Evolutionary conservation across 768 basidiomycete genomes (phyloP), one percentile per base, ranked within the genome.

Genomic region (Exidia glandulosa): DNA sequence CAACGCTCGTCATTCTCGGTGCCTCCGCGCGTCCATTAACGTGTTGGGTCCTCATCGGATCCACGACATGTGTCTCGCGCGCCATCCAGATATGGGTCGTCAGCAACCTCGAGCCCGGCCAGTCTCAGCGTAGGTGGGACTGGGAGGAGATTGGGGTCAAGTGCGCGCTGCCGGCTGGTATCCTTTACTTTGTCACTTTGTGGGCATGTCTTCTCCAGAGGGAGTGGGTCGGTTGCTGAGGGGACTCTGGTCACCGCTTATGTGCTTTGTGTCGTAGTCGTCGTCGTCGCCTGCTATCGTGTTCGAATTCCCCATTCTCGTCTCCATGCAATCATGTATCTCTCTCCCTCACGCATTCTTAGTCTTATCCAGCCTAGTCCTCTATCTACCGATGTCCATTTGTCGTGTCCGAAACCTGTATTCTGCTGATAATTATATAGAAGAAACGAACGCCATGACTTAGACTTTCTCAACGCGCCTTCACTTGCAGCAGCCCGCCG

Each of bases 21-120:
- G 77, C 83, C 58, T 78, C 80, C 19, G 76, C 75, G 33, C 81
- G 93, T 9, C 91, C 93, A 0, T 84, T 90, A n/a, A 74, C 88
- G 3, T 87, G 84, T 57, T 98, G 95, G 95, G 87, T 91, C 3
- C 81, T 87, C 12, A 88, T 97, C 55, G 94, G 87, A 0, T 93
- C 87, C 13, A 91, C 90, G 52, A 96, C 95, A 0, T 90, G 86
- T 67, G 76, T 86, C 59, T 87, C 86, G 64, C 80, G 89, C 58
- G 82, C 85, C 64, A 80, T 97, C 59, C 91, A 96, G 74, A 86
- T 96, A 61, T 98, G 94, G 93, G 94, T 96, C 29, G 95, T 94
- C 41, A 88, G 86, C 68, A 98, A 98, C 70, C 81, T 98, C 30
- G 60, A 45, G 61, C 31, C 57, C 59, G n/a, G 56, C 60, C 4